Base-by-base conservation (phyloP, 75 land plant genomes). In the Picea sitchensis region DNA sequence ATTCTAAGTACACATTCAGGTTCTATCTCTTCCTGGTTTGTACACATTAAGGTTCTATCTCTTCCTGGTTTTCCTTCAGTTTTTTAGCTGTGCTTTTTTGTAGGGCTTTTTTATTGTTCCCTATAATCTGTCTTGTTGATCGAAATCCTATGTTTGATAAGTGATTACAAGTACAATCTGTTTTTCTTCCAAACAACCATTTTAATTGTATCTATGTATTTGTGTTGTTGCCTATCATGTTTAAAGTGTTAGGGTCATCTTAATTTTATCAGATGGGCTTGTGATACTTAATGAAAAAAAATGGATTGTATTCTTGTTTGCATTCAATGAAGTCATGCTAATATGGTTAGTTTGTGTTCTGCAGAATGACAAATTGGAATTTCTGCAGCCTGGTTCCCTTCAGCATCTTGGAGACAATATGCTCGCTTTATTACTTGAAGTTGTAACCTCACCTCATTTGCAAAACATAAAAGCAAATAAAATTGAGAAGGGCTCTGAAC, bases 351-450 rank as follows among this genome's bases (percentile, higher is more conserved):
- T 81, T 62, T 78, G 6, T 75, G 56, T 14, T 58, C 17, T 85
- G 86, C 87, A 95, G 96, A 97, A 97, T 88, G 99, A 97, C 87
- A 91, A 90, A 65, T 59, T 95, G 77, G 84, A 82, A 58, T 85
- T 93, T 63, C 51, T 97, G 78, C 87, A 88, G 76, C 89, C 98
- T 1, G 99, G 99, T 11, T 97, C 99, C 31, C 89, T 97, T 82
- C 99, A 97, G 74, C 99, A 95, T 84, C 90, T 96, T 79, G 99
- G 99, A 76, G 98, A 95, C 76, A 95, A 97, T 81, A 90, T 97
- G 90, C 90, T 95, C 17, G 86, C 94, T 26, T 91, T 95, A 77
- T 81, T 97, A 78, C 81, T 86, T 76, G 91, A 93, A 23, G 77
- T 83, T 75, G 91, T 88, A 58, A 65, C 84, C 8, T 89, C 93